phyloP scores from a whole-genome alignment of 1,284 basidiomycete species.

The Pseudozyma tsukubaensis region DNA sequence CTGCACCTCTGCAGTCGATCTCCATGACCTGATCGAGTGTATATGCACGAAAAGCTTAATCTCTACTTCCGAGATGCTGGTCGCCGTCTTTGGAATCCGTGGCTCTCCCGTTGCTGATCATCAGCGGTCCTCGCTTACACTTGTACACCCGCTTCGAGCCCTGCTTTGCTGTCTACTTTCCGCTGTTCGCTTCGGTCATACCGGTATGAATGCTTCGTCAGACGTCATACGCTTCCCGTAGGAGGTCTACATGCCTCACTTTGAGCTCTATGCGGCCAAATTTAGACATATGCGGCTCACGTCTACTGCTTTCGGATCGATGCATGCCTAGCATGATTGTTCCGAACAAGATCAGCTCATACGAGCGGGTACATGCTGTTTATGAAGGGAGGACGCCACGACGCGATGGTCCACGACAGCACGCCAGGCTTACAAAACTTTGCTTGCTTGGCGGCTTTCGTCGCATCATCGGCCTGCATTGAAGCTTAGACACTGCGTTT shows the following conservation, averaged over 20 bases:
- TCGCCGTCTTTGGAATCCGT: conserved; percentile 5
- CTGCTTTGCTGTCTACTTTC: not conserved
- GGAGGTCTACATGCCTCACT: not conserved
- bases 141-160: not conserved
- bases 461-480: not conserved
- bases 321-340: conserved; percentile 6
- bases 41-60: conserved; percentile 31
- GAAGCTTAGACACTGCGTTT: not conserved
- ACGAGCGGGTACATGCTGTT: not conserved
- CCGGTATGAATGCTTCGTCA: not conserved
- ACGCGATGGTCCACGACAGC: not conserved
- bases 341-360: not conserved
- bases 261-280: not conserved
- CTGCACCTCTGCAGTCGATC: conserved; percentile 10
- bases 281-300: conserved; percentile 20
- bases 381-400: not conserved
- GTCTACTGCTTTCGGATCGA: conserved; percentile 1
- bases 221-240: conserved; percentile 14
- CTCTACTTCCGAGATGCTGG: conserved; percentile 16
- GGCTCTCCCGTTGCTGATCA: not conserved
- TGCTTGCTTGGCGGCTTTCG: not conserved
- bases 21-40: not conserved
- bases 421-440: not conserved
- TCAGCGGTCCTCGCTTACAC: not conserved
- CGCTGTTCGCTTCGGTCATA: not conserved